These are phyloP conservation scores for Martiniozyma asiatica DNA, from an alignment of 1,139 yeast species.

Conservation along the genomic window DNA sequence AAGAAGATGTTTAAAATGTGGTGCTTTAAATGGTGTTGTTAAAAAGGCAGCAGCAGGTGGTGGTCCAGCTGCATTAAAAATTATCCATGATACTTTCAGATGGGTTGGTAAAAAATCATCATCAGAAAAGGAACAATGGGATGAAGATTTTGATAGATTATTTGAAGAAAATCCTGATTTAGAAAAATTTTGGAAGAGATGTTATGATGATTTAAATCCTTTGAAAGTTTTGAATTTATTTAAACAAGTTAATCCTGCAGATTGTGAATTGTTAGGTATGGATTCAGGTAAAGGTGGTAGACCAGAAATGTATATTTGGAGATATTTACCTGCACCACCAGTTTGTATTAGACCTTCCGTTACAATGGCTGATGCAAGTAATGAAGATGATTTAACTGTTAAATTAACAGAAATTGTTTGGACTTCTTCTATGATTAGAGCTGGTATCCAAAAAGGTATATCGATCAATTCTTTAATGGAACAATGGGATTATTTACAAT, in stretches of 20 bases:
- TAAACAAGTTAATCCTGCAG: conserved; percentile 73
- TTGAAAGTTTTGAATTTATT: conserved; percentile 77
- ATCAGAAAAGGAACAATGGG: conserved; percentile 80
- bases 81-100: conserved; percentile 90
- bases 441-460: conserved; percentile 91
- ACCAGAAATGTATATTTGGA: conserved; percentile 95
- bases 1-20: conserved; percentile 79
- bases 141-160: conserved; percentile 68
- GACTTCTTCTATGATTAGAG: conserved; percentile 85
- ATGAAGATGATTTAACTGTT: conserved; percentile 95
- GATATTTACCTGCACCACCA: conserved; percentile 97
- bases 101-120: conserved; percentile 89
- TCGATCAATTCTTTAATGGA: conserved; percentile 90
- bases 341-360: conserved; percentile 98
- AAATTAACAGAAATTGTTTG: conserved; percentile 93
- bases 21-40: conserved; percentile 88
- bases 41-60: conserved; percentile 92
- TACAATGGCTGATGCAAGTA: conserved; percentile 84
- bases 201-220: conserved; percentile 91
- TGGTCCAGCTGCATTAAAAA: conserved; percentile 85
- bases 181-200: conserved; percentile 76
- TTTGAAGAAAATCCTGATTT: conserved; percentile 70
- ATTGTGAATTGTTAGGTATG: conserved; percentile 86
- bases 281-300: conserved; percentile 82
- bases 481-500: conserved; percentile 95